Conservation (phyloP, 495 filamentous ascomycete genomes). For the Penicillium waksmanii region DNA sequence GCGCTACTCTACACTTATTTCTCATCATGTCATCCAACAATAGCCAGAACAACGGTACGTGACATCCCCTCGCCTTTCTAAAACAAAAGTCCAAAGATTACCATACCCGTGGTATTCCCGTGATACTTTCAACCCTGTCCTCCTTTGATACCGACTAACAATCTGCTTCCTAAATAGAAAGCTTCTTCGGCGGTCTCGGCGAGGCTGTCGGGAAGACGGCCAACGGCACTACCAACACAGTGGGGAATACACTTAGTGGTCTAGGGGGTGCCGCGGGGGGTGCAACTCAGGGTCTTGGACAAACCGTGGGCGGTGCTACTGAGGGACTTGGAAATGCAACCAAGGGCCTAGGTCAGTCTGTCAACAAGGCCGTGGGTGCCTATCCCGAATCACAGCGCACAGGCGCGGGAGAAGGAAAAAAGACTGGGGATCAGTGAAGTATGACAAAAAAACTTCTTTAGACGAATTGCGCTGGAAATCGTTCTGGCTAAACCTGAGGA, state of each 20-base stretch:
- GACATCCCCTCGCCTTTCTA: not conserved
- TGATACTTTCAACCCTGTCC: not conserved
- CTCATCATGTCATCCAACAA: slow-evolving; percentile 13
- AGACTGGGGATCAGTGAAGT: slow-evolving; percentile 7
- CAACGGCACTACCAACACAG: slow-evolving; percentile 23
- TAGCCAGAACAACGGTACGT: slow-evolving; percentile 11
- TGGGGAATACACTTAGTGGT: slow-evolving; percentile 24
- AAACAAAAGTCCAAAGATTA: not conserved
- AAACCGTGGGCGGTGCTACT: slow-evolving; percentile 25
- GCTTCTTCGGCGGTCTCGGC: slow-evolving; percentile 24
- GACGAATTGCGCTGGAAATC: too few relatives aligned
- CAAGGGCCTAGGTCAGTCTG: slow-evolving; percentile 23
- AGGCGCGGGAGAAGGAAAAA: slow-evolving; percentile 5
- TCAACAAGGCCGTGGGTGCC: slow-evolving; percentile 12
- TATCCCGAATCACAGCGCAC: too few relatives aligned
- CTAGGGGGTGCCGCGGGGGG: slow-evolving; percentile 24
- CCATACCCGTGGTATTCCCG: not conserved
- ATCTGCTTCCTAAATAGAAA: slow-evolving; percentile 9
- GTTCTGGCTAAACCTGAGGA: not conserved
- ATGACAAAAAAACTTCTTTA: not conserved
- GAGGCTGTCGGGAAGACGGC: slow-evolving; percentile 23
- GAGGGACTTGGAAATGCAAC: slow-evolving; percentile 29
- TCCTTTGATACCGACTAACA: not conserved
- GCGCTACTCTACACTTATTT: too few relatives aligned
- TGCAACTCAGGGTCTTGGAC: slow-evolving; percentile 22